Evolutionary conservation across 495 filamentous ascomycete genomes (phyloP).

Genomic region (Lasiosphaeria ovina): DNA sequence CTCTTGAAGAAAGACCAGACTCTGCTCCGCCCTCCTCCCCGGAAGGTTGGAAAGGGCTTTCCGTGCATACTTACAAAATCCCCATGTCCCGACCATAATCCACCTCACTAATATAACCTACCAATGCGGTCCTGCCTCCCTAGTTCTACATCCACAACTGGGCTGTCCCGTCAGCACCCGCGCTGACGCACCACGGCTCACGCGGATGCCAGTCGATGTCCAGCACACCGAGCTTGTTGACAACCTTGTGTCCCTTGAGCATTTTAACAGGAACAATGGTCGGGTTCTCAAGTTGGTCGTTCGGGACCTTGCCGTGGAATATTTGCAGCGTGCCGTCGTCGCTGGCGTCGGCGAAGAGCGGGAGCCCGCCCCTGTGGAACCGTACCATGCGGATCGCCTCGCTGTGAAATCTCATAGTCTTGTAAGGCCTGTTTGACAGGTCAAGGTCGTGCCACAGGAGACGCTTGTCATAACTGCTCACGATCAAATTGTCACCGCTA

Average conservation of each 20-base stretch:
- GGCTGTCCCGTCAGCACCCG: conserved; percentile 84
- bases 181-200: conserved; percentile 90
- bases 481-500: conserved; percentile 87
- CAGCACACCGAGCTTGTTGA: conserved; percentile 78
- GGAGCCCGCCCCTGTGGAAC: conserved; percentile 80
- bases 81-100: no score
- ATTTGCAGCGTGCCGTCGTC: conserved; percentile 94
- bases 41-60: no score
- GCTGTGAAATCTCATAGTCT: conserved; percentile 88
- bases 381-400: conserved; percentile 85
- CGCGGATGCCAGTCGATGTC: conserved; percentile 93
- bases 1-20: no score
- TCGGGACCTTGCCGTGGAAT: conserved; percentile 93
- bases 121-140: conserved; percentile 2
- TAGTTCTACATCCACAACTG: conserved; percentile 44
- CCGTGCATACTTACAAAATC: conserved; percentile 11
- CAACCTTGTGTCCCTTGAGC: conserved; percentile 82
- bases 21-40: no score
- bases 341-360: conserved; percentile 87
- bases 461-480: conserved; percentile 89
- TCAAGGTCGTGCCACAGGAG: conserved; percentile 97
- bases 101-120: not conserved
- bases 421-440: conserved; percentile 84
- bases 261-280: conserved; percentile 95
- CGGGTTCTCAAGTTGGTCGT: conserved; percentile 91